Evolutionary conservation across 176 grass and related monocot genomes (phyloP), one percentile per base, ranked within the genome.

Genomic region (Luzula sylvatica): DNA sequence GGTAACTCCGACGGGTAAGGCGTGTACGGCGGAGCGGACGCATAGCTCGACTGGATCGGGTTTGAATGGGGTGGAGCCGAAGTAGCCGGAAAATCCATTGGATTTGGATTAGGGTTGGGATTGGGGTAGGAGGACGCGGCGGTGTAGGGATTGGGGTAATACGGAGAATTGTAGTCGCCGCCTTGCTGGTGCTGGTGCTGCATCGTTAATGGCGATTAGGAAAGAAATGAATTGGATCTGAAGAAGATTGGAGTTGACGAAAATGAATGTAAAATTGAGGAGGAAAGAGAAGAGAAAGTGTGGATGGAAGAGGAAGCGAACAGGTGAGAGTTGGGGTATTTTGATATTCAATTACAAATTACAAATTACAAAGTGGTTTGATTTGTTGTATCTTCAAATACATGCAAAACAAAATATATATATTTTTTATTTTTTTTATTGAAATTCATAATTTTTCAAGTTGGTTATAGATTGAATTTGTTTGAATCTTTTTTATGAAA

Each of bases 21-120:
- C 2, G 81, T 82, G 72, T 79, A 89, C 0, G 84, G 90, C 0
- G 90, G 90, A 8, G 90, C 90, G 21, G 84, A 86, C 1, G 83
- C 88, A 38, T 81, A 73, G 15, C 63, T 65, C 13, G 72, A 53
- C 21, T 70, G 59, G 48, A 73, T 74, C 20, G 83, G 63, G 76
- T 64, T 78, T 39, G n/a, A n/a, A n/a, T 70, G 15, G 14, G 70
- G 23, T 2, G 66, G 23, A 35, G 72, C 43, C 9, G 17, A 22
- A 21, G 42, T 19, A 1, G 71, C 28, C 1, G 74, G 58, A 3
- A 67, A 62, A 3, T 55, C 66, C 22, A 68, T 18, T 29, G 73
- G 67, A 42, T 82, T 83, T 2, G 77, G 71, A 12, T 67, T 79
- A 75, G 4, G 59, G 64, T 52, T 67, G n/a, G 52, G 54, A 18